Conservation (phyloP, 139 green algal genomes). For the Ostreobium quekettii region DNA sequence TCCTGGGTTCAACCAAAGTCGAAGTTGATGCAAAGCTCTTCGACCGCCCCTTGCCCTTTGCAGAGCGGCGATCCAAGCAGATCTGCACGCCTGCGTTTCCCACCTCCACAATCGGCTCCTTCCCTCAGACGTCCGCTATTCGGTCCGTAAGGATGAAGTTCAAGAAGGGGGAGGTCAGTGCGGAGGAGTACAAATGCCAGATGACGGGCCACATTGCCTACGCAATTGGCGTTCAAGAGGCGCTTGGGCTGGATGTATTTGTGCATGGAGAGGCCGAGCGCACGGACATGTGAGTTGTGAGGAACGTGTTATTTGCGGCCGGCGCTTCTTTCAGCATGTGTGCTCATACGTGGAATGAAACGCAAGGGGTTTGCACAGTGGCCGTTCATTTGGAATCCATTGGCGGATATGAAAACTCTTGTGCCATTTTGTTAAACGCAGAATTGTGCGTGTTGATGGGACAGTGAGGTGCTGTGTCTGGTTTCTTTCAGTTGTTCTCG, state of each 20-base stretch:
- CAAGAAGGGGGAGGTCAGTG: slow-evolving; percentile 47
- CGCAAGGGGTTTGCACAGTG: no score
- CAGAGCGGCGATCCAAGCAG: slow-evolving; percentile 48
- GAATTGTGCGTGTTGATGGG: no score
- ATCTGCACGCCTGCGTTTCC: slow-evolving; percentile 26
- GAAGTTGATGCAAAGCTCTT: slow-evolving; percentile 32
- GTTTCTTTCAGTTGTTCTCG: no score
- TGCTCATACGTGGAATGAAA: no score
- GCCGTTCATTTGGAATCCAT: no score
- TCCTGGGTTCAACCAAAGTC: not conserved
- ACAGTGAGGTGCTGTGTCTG: no score
- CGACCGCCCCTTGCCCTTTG: slow-evolving; percentile 38
- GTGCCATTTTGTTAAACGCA: no score
- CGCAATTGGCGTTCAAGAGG: slow-evolving; percentile 55
- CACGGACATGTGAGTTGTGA: slow-evolving; percentile 23
- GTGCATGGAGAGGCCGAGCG: slow-evolving; percentile 87
- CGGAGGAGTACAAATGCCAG: slow-evolving; percentile 48
- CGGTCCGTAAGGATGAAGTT: slow-evolving; percentile 42
- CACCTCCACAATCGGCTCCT: slow-evolving; percentile 60
- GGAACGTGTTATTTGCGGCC: no score
- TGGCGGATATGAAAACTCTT: no score
- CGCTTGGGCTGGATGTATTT: slow-evolving; percentile 75
- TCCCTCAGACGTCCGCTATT: slow-evolving; percentile 78
- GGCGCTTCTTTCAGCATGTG: no score
- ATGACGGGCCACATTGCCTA: slow-evolving; percentile 56